These are phyloP conservation scores for Musa troglodytarum DNA, from an alignment of 176 grass and related monocot genomes.

Conservation along the genomic window DNA sequence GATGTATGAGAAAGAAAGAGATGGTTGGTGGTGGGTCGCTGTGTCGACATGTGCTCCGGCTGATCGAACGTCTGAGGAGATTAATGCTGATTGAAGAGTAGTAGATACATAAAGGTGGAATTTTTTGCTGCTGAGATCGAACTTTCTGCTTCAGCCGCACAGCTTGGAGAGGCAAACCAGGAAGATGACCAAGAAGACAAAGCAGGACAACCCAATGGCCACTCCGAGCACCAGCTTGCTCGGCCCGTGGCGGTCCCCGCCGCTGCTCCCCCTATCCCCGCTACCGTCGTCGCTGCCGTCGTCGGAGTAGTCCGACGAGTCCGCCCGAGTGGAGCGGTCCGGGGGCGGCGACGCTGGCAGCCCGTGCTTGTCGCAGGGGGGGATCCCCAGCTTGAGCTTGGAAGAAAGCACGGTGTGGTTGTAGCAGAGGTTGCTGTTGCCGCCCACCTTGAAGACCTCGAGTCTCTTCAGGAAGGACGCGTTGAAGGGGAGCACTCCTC, in stretches of 20 bases:
- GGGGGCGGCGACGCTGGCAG: conserved; percentile 57
- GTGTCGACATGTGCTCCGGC: too few relatives aligned
- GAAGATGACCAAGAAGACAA: conserved; percentile 75
- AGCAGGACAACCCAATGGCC: conserved; percentile 77
- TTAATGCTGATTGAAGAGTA: background rate
- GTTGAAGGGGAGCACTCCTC: conserved; percentile 67
- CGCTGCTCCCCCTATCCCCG: conserved; percentile 1
- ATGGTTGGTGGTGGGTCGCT: too few relatives aligned
- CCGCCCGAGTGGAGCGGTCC: conserved; percentile 37
- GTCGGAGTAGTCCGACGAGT: conserved; percentile 28
- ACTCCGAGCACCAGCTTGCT: conserved; percentile 75
- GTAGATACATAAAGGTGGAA: background rate
- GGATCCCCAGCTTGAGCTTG: conserved; percentile 62
- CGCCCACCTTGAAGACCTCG: conserved; percentile 56
- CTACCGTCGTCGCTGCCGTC: conserved; percentile 43
- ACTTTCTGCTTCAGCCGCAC: conserved; percentile 34
- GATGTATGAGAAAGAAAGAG: background rate
- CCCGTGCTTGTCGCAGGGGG: conserved; percentile 80
- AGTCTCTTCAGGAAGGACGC: conserved; percentile 52
- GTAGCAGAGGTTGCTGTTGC: conserved; percentile 88
- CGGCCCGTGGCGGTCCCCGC: conserved; percentile 41
- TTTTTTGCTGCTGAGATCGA: background rate
- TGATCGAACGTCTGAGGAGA: background rate
- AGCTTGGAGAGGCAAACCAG: conserved; percentile 92
- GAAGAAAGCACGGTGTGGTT: conserved; percentile 53